Base-by-base conservation (phyloP, 805 yeast species). In the Yamadazyma tumulicola region DNA sequence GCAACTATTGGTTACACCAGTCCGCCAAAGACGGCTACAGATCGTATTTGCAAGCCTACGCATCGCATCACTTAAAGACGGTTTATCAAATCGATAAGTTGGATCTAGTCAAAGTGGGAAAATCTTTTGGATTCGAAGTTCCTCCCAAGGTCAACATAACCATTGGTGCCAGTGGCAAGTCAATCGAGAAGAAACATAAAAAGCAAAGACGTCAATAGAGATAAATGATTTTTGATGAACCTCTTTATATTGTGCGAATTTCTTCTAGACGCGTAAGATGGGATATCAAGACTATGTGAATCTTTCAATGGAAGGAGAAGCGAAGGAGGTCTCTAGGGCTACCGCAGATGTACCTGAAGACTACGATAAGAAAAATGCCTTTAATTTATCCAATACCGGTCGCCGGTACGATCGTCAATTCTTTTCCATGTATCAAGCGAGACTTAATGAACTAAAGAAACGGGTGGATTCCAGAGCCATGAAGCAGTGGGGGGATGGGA, bases 141-240 rank as follows among this genome's bases (percentile, higher is more conserved):
- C 97, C 98, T 31, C 98, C 98, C 45, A 88, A 88, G 67, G 98
- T 93, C 35, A 93, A 93, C 55, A 88, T 93, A 45, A 81, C 95
- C 26, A 88, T 93, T 49, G 97, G 97, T 16, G 87, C 96, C 31
- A 85, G 96, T 57, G 91, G 89, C 9, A 78, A 81, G 59, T 69
- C 81, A 8, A 53, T 67, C 38, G 74, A 68, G 44, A 67, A 64
- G 51, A 68, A 66, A 58, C 71, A 66, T 47, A 64, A 68, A 52
- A 66, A 67, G 49, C 72, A 67, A 46, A 64, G 48, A 45, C 55
- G 66, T 44, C 51, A 48, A 21, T 48, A 45, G 42, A 15, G 19
- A 20, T 19, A 12, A 12, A 20, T 6, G 10, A 16, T 8, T 15
- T 28, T 16, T 25, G 27, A 25, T 8, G 14, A 9, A 9, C 9